Evolutionary conservation across 208 protist genomes (phyloP).

Genomic region (Leishmania braziliensis): DNA sequence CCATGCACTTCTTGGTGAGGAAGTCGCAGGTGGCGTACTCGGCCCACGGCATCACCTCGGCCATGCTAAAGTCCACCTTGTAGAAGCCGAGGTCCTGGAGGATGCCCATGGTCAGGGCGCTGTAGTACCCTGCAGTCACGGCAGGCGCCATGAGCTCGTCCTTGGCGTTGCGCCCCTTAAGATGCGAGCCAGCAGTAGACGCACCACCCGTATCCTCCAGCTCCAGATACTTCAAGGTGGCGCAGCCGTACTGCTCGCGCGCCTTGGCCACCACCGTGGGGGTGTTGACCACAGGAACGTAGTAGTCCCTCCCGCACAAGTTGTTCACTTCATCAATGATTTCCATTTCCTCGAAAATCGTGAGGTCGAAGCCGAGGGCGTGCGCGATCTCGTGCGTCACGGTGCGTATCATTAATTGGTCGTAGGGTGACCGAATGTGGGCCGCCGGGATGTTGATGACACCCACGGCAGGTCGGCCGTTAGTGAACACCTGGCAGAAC

Average conservation of each 20-base stretch:
- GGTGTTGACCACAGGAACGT: slow-evolving; percentile 32
- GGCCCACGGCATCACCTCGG: slow-evolving; percentile 77
- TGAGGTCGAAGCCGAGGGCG: slow-evolving; percentile 71
- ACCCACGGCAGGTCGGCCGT: slow-evolving; percentile 35
- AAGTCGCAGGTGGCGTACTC: slow-evolving; percentile 61
- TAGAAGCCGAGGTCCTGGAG: slow-evolving; percentile 88
- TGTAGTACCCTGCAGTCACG: slow-evolving; percentile 43
- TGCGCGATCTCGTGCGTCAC: slow-evolving; percentile 85
- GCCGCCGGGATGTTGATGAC: slow-evolving; percentile 52
- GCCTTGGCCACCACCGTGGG: slow-evolving; percentile 39
- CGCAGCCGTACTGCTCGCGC: slow-evolving; percentile 72
- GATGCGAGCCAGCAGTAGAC: slow-evolving; percentile 74
- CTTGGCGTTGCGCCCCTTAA: slow-evolving; percentile 75
- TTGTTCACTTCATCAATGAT: no score
- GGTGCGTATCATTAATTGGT: slow-evolving; percentile 20
- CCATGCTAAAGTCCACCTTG: slow-evolving; percentile 60
- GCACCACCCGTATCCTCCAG: slow-evolving; percentile 75
- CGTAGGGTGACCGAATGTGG: slow-evolving; percentile 14
- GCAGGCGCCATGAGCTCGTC: slow-evolving; percentile 86
- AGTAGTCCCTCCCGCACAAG: not conserved
- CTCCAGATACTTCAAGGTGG: slow-evolving; percentile 55
- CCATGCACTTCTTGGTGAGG: slow-evolving; percentile 45
- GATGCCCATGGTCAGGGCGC: slow-evolving; percentile 72
- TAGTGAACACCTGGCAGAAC: slow-evolving; percentile 33
- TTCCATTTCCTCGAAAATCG: slow-evolving; percentile 28